Percentiles rank a stretch among this genome's conserved stretches.
Evolutionary conservation across 352 stramenopile genomes (phyloP).

Genomic region (Phytophthora pseudosyringae): DNA sequence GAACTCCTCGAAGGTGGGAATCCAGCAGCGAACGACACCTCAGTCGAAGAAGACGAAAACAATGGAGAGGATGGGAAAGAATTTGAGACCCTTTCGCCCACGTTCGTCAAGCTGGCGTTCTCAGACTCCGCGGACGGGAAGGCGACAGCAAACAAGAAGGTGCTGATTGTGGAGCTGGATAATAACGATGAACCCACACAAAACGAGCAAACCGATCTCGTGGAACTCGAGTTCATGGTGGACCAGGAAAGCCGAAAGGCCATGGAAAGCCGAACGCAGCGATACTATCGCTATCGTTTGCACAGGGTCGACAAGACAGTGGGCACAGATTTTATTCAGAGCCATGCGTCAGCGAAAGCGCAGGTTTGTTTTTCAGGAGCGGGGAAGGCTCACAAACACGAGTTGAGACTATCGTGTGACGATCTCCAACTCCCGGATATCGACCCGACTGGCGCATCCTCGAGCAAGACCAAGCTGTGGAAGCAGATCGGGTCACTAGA

Average conservation of each 20-base stretch:
- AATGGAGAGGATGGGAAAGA: conserved; percentile 19
- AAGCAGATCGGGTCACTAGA: conserved; percentile 78
- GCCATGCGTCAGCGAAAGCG: conserved; percentile 45
- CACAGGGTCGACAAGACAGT: conserved; percentile 5
- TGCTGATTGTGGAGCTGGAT: conserved; percentile 71
- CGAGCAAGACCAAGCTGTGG: conserved; percentile 53
- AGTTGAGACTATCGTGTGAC: conserved; percentile 44
- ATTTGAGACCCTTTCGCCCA: conserved; percentile 23
- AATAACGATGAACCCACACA: conserved; percentile 34
- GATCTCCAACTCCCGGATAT: conserved; percentile 52
- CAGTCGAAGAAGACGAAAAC: conserved; percentile 7
- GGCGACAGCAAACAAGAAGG: conserved; percentile 34
- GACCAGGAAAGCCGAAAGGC: conserved; percentile 52
- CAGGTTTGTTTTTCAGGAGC: conserved; percentile 39
- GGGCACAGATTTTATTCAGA: conserved; percentile 27
- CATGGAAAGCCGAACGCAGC: conserved; percentile 60
- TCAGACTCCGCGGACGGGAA: conserved; percentile 27
- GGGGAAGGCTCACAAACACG: conserved; percentile 6
- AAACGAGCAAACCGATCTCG: background rate
- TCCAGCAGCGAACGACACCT: conserved; percentile 5
- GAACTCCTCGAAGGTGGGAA: conserved; percentile 62
- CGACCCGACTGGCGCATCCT: background rate
- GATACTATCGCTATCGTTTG: conserved; percentile 70
- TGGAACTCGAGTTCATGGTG: conserved; percentile 54
- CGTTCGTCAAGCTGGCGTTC: conserved; percentile 53